phyloP scores from a whole-genome alignment of 2,329 filamentous ascomycete species.

The Xylariaceae sp. region DNA sequence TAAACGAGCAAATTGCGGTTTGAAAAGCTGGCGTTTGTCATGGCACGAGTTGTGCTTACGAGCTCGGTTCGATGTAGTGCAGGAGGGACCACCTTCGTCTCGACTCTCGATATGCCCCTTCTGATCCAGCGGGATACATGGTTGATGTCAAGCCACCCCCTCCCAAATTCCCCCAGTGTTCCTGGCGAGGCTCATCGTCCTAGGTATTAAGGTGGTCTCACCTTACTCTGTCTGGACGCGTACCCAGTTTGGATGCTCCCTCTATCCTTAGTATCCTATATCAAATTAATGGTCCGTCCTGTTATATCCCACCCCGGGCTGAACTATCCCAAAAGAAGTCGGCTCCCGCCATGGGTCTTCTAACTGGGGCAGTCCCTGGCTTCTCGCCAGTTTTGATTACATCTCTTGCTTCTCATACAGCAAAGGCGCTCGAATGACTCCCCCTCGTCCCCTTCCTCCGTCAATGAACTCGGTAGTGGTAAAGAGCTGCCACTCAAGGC shows the following conservation, averaged over 20 bases:
- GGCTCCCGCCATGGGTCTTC: constrained; percentile 23
- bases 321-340: constrained; percentile 30
- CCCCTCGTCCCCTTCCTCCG: too few relatives aligned
- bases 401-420: constrained; percentile 7
- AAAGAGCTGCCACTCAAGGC: constrained; percentile 19
- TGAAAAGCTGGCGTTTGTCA: constrained; percentile 1
- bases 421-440: too few relatives aligned
- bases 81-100: neutral
- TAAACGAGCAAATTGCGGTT: too few relatives aligned
- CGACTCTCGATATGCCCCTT: neutral
- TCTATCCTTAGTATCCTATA: constrained; percentile 26
- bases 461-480: too few relatives aligned
- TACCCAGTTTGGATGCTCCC: constrained; percentile 18
- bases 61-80: neutral
- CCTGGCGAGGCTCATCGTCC: constrained; percentile 17
- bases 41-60: neutral
- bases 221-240: neutral
- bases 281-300: constrained; percentile 29
- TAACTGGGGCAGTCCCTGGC: constrained; percentile 30
- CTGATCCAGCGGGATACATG: constrained; percentile 11
- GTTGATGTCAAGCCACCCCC: constrained; percentile 38
- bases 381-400: constrained; percentile 29
- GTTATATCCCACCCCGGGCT: constrained; percentile 29
- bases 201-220: constrained; percentile 13
- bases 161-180: constrained; percentile 21